phyloP scores from a whole-genome alignment of 768 basidiomycete genomes.

The Mycena haematopus region DNA sequence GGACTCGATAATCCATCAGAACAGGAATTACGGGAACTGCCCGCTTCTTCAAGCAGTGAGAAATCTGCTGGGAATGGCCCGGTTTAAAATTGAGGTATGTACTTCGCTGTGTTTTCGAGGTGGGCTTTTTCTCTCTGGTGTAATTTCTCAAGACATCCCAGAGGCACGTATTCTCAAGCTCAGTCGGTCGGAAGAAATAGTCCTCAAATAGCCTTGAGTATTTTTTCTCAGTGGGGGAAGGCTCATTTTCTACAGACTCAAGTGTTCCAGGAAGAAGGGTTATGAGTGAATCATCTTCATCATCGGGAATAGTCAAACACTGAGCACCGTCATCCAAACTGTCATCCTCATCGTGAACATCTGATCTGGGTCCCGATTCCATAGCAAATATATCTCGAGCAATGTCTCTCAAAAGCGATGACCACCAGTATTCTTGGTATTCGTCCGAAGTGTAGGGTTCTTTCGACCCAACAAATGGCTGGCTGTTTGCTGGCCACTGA shows the following conservation, averaged over 20 bases:
- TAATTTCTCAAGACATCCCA: constrained; percentile 19
- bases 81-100: no score
- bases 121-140: not conserved
- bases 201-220: constrained; percentile 14
- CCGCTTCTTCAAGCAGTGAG: no score
- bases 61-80: no score
- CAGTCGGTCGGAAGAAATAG: constrained; percentile 14
- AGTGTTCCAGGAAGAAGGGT: not conserved
- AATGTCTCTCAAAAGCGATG: no score
- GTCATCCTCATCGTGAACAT: not conserved
- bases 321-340: not conserved
- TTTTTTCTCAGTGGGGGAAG: not conserved
- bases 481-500: constrained; percentile 20
- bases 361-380: not conserved
- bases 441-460: constrained; percentile 9
- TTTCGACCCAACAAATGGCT: constrained; percentile 4
- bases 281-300: constrained; percentile 8
- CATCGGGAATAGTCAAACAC: constrained; percentile 4
- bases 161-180: not conserved
- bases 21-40: constrained; percentile 5
- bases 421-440: constrained; percentile 10
- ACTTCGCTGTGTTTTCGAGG: no score
- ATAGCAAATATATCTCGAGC: constrained; percentile 31
- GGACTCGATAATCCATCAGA: constrained; percentile 14
- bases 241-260: not conserved